A percentile compares a stretch with the other conserved stretches of the same genome.
phyloP scores from a whole-genome alignment of 1,139 yeast species.

The Groenewaldozyma sp. region DNA sequence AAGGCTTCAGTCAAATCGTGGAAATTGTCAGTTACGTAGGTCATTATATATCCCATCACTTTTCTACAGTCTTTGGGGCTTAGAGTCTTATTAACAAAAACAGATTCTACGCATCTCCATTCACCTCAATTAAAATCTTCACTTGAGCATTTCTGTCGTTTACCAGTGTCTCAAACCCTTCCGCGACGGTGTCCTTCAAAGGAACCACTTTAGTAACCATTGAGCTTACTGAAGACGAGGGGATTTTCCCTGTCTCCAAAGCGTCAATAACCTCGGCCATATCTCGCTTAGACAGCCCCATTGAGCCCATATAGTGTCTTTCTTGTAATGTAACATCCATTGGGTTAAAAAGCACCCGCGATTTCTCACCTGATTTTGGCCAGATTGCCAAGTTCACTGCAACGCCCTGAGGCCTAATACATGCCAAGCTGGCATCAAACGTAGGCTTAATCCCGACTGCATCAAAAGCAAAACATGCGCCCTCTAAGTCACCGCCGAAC shows the following conservation, averaged over 20 bases:
- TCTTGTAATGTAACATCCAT: slow-evolving; percentile 40
- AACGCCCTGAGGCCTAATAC: slow-evolving; percentile 48
- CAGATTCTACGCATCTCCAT: slow-evolving; percentile 3
- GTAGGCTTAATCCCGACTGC: slow-evolving; percentile 55
- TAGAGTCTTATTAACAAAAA: not conserved
- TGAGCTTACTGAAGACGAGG: slow-evolving; percentile 31
- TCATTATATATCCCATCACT: not conserved
- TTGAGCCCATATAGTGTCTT: slow-evolving; percentile 39
- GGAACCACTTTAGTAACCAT: slow-evolving; percentile 38
- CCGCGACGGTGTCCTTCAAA: slow-evolving; percentile 37
- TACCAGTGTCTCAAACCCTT: slow-evolving; percentile 37
- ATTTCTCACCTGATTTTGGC: slow-evolving; percentile 34
- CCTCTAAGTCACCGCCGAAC: slow-evolving; percentile 36
- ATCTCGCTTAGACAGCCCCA: slow-evolving; percentile 40
- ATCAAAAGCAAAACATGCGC: slow-evolving; percentile 51
- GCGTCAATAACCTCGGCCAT: slow-evolving; percentile 42
- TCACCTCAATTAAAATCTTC: slow-evolving; percentile 32
- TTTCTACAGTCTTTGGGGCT: not conserved
- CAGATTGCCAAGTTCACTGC: slow-evolving; percentile 55
- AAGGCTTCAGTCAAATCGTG: no score
- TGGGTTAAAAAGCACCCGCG: slow-evolving; percentile 35
- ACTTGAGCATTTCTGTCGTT: slow-evolving; percentile 39
- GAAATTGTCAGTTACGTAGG: not conserved
- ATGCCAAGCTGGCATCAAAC: slow-evolving; percentile 41
- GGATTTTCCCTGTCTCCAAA: slow-evolving; percentile 35